Evolutionary conservation across 139 green algal genomes (phyloP).

Genomic region (Asterochloris sp.): DNA sequence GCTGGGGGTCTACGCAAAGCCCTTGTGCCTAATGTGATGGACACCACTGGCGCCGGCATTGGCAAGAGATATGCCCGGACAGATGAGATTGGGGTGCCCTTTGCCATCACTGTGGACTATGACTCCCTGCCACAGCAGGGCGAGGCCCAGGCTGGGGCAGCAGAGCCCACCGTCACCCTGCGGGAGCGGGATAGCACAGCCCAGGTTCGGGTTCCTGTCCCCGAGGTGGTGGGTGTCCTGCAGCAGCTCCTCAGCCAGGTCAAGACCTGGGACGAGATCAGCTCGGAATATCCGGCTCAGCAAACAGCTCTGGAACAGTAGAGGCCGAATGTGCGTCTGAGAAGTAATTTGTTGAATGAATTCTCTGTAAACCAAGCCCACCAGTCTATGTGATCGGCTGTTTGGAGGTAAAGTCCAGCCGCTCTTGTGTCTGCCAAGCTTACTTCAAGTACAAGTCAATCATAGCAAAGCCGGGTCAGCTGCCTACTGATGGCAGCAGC

Average conservation of each 20-base stretch:
- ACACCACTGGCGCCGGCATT: constrained; percentile 87
- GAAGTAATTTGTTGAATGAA: no score
- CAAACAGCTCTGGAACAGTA: no score
- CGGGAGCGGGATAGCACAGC: constrained; percentile 88
- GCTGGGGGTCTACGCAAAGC: constrained; percentile 43
- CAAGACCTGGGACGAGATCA: constrained; percentile 68
- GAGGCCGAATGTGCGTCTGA: no score
- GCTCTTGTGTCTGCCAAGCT: no score
- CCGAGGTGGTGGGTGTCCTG: constrained; percentile 72
- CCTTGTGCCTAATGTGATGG: constrained; percentile 84
- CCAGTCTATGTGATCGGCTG: no score
- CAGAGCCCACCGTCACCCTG: constrained; percentile 84
- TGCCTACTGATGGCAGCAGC: no score
- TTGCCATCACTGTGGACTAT: constrained; percentile 94
- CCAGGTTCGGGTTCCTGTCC: constrained; percentile 73
- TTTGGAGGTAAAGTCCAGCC: no score
- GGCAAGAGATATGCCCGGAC: constrained; percentile 93
- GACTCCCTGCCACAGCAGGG: constrained; percentile 52
- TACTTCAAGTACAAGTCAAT: no score
- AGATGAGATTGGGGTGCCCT: constrained; percentile 94
- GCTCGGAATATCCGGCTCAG: constrained; percentile 78
- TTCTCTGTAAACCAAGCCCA: no score
- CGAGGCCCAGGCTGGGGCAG: no score
- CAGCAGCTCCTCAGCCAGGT: constrained; percentile 54
- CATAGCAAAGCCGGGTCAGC: no score